A percentile compares a stretch with the other conserved stretches of the same genome.
These are phyloP conservation scores for Botrytis medusae DNA, from an alignment of 2,329 filamentous ascomycete genomes.

Conservation along the genomic window DNA sequence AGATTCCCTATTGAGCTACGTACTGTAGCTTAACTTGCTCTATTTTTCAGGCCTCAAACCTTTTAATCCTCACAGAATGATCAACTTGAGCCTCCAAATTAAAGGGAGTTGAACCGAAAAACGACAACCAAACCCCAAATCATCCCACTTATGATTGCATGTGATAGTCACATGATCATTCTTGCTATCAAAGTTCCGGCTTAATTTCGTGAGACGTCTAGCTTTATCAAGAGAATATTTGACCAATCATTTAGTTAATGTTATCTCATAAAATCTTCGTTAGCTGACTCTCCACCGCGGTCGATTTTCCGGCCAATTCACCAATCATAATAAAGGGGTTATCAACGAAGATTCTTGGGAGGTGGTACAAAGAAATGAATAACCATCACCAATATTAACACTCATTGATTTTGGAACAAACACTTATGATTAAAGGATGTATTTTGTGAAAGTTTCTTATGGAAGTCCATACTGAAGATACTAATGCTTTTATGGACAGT, in stretches of 20 bases:
- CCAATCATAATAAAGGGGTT: slow-evolving; percentile 25
- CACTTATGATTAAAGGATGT: not conserved
- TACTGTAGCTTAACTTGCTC: not conserved
- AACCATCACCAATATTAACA: not conserved
- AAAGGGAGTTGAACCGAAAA: not conserved
- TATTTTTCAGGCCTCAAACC: not conserved
- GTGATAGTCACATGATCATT: not conserved
- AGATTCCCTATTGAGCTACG: not conserved
- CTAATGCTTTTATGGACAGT: not conserved
- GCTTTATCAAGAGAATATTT: not conserved
- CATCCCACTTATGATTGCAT: not conserved
- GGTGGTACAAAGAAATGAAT: slow-evolving; percentile 18
- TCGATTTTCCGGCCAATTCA: slow-evolving; percentile 28
- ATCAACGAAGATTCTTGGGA: not conserved
- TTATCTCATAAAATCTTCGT: slow-evolving; percentile 2
- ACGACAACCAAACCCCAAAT: not conserved
- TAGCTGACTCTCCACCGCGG: slow-evolving; percentile 23
- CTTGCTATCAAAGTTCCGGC: not conserved
- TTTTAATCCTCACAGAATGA: not conserved
- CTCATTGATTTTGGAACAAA: not conserved
- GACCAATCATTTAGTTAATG: slow-evolving; percentile 6
- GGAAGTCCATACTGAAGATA: slow-evolving; percentile 7
- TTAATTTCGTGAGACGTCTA: not conserved
- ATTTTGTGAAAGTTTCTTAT: slow-evolving; percentile 6
- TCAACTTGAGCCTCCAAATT: not conserved